These are phyloP conservation scores for Lachancea sp. DNA, from an alignment of 805 yeast species.

Conservation along the genomic window DNA sequence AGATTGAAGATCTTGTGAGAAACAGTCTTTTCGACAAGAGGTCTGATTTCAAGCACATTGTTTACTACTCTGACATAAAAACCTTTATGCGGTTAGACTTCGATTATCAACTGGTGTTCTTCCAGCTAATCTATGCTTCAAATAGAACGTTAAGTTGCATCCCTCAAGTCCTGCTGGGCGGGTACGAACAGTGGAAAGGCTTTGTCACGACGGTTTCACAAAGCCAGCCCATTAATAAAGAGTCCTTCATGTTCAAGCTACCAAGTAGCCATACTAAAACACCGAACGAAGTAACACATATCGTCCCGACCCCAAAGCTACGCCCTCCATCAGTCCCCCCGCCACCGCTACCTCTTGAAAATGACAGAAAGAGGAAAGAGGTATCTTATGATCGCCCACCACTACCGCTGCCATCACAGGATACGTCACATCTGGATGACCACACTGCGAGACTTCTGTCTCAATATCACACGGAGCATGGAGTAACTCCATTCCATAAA, in stretches of 20 bases:
- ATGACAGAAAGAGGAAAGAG: neutral
- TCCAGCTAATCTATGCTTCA: constrained; percentile 23
- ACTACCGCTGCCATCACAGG: constrained; percentile 9
- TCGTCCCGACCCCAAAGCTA: constrained; percentile 29
- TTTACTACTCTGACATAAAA: constrained; percentile 36
- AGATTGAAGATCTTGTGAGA: constrained; percentile 23
- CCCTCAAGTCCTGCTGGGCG: constrained; percentile 38
- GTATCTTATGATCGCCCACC: constrained; percentile 3
- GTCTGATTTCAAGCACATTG: constrained; percentile 32
- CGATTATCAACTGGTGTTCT: constrained; percentile 33
- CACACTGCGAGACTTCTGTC: neutral
- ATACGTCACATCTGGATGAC: constrained; percentile 4
- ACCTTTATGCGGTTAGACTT: constrained; percentile 28
- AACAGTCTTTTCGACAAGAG: constrained; percentile 28
- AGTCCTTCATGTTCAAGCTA: constrained; percentile 17
- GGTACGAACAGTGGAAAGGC: constrained; percentile 40
- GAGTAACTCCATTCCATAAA: neutral
- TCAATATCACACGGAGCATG: neutral
- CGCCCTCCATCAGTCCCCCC: constrained; percentile 22
- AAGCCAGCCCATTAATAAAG: constrained; percentile 21
- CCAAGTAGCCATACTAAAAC: neutral
- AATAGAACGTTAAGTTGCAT: constrained; percentile 14
- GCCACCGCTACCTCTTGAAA: constrained; percentile 1
- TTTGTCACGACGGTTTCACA: constrained; percentile 28
- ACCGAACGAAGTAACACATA: constrained; percentile 18